Base-by-base conservation (phyloP, 164 flowering plant genomes). In the Kingdonia uniflora region DNA sequence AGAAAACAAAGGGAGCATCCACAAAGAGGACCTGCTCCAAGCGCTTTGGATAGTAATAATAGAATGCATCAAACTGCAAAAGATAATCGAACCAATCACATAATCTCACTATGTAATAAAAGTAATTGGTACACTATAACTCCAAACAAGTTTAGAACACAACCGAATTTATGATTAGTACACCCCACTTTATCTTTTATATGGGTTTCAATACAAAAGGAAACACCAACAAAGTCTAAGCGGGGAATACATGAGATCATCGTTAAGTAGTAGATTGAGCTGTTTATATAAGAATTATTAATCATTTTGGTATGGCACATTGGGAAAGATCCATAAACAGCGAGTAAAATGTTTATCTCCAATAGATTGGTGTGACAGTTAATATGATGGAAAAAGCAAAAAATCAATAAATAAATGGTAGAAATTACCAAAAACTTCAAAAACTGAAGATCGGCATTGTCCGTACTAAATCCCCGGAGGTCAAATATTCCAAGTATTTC, bases 31-130 rank as follows among this genome's bases (percentile, higher is more conserved):
- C 86, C 68, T 87, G 68, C 15, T 73, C 79, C 71, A 90, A 46
- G 58, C 86, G 67, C 84, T 67, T 80, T 14, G 96, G 95, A 63
- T 90, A 87, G 67, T 90, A 87, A 58, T 64, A 75, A 72, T 91
- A 81, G 63, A 87, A 83, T 19, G 82, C 80, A 61, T 90, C 90
- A 65, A 87, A 80, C 97, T 91, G 95, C 71, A 61, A 65, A 54
- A 61, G 38, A n/a, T 45, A 14, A 64, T 3, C 4, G 35, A 29
- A 29, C 8, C 8, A 29, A 8, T 29, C 35, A 29, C 8, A 29
- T 3, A 29, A 8, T 3, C 35, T 3, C 35, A 29, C 4, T 29
- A 8, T n/a, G 35, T 29, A 4, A 29, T 29, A 4, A 19, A 17
- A 52, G 17, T 21, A 5, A 38, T 14, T 40, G 21, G 6, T 39